phyloP scores from a whole-genome alignment of 2,329 filamentous ascomycete species.

The Didymella glomerata region DNA sequence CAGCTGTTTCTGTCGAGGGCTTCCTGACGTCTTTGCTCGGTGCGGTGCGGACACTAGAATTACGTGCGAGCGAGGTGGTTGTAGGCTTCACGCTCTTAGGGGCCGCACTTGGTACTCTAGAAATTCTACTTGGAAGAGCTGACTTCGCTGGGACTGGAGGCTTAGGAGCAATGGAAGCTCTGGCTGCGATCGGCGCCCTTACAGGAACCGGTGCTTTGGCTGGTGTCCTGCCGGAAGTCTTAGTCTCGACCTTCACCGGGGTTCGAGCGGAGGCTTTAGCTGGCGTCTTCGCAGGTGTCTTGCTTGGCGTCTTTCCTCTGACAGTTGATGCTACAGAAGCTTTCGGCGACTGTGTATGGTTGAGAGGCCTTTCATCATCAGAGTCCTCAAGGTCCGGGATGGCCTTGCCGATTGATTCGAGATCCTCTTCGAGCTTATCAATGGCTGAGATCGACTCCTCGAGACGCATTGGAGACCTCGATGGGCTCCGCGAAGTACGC shows the following conservation, averaged over 20 bases:
- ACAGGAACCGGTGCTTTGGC: background rate
- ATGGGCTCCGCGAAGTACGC: conserved; percentile 35
- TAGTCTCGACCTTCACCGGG: background rate
- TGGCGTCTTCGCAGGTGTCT: conserved; percentile 1
- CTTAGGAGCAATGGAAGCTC: background rate
- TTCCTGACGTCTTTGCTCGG: conserved; percentile 34
- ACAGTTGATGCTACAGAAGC: conserved; percentile 14
- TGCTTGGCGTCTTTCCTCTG: conserved; percentile 18
- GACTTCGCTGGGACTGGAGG: conserved; percentile 3
- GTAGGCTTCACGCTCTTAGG: conserved; percentile 44
- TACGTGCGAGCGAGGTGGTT: conserved; percentile 35
- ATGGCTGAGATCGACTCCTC: conserved; percentile 61
- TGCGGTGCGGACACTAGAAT: conserved; percentile 39
- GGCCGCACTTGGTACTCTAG: conserved; percentile 36
- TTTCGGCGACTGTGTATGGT: conserved; percentile 24
- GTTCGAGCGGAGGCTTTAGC: conserved; percentile 2
- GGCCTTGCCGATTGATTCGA: conserved; percentile 57
- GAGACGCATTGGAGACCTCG: conserved; percentile 47
- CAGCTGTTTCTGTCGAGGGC: conserved; percentile 38
- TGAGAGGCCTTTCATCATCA: conserved; percentile 43
- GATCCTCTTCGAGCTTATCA: conserved; percentile 61
- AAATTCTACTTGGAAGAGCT: conserved; percentile 32
- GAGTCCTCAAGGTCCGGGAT: conserved; percentile 48
- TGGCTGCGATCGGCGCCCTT: background rate
- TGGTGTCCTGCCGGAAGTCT: conserved; percentile 1